These are phyloP conservation scores for Coemansia sp. DNA, from an alignment of 192 early-diverging fungal species.

Conservation along the genomic window DNA sequence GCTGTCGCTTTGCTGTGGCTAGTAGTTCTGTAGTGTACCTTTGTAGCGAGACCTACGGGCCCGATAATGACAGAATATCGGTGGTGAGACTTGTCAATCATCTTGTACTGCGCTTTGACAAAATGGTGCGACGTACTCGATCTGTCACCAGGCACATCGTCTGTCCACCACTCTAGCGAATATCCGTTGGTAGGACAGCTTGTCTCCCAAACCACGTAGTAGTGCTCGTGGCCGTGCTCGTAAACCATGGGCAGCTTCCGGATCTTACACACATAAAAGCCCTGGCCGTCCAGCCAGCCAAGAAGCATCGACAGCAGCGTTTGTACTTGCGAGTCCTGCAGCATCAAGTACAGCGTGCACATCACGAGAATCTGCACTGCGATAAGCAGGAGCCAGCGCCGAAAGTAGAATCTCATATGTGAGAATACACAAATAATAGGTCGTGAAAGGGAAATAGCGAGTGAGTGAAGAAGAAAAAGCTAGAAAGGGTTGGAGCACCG, in stretches of 20 bases:
- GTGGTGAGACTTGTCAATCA: constrained; percentile 37
- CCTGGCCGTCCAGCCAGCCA: constrained; percentile 30
- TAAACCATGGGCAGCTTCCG: constrained; percentile 45
- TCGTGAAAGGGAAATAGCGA: neutral
- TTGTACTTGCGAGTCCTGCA: constrained; percentile 19
- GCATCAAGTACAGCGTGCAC: constrained; percentile 17
- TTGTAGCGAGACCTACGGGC: constrained; percentile 19
- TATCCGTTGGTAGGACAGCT: constrained; percentile 27
- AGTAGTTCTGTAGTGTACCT: constrained; percentile 32
- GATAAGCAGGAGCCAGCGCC: constrained; percentile 37
- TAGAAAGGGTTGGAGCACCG: neutral
- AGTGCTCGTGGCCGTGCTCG: constrained; percentile 46
- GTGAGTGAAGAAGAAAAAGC: neutral
- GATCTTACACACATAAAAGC: constrained; percentile 36
- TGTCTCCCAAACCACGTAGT: constrained; percentile 57
- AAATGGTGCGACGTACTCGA: neutral
- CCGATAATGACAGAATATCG: constrained; percentile 46
- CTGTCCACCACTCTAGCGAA: constrained; percentile 46
- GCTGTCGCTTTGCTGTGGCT: constrained; percentile 26
- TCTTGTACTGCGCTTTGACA: constrained; percentile 33
- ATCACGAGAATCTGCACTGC: constrained; percentile 4
- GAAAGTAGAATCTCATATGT: constrained; percentile 30
- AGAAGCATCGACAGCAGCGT: constrained; percentile 13
- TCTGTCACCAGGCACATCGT: neutral
- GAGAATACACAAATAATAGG: neutral